These are phyloP conservation scores for Amphicarpaea edgeworthii DNA, from an alignment of 306 rosid genomes.

Conservation along the genomic window DNA sequence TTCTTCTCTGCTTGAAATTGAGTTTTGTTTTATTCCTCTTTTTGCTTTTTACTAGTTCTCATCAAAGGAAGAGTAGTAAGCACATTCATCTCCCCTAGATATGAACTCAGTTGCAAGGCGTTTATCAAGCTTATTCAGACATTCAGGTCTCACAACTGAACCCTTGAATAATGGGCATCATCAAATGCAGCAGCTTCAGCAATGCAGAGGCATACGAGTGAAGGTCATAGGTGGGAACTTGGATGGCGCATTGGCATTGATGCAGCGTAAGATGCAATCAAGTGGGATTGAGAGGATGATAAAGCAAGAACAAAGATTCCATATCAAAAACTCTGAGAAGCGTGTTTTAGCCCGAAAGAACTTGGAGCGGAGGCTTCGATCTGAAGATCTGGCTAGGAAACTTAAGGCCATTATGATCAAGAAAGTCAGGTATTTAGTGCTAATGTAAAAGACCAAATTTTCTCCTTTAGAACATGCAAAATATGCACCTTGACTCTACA, in stretches of 20 bases:
- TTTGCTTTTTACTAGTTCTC: constrained; percentile 4
- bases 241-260: constrained; percentile 61
- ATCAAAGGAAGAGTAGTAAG: not conserved
- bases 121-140: constrained; percentile 49
- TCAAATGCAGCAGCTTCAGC: constrained; percentile 55
- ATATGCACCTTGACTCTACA: constrained; percentile 7
- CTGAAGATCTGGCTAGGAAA: constrained; percentile 77
- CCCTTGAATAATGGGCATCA: constrained; percentile 32
- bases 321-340: constrained; percentile 91
- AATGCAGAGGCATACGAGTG: constrained; percentile 78
- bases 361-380: constrained; percentile 64
- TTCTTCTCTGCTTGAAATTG: not conserved
- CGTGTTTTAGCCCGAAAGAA: constrained; percentile 72
- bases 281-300: constrained; percentile 92
- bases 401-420: constrained; percentile 76
- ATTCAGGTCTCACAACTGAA: constrained; percentile 39
- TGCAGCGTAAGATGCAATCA: constrained; percentile 83
- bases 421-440: constrained; percentile 79
- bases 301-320: constrained; percentile 65
- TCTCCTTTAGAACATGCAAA: not conserved
- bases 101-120: constrained; percentile 70
- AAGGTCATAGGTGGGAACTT: constrained; percentile 70
- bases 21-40: not conserved
- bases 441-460: not conserved
- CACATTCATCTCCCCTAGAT: not conserved